Conservation (phyloP, 176 grass and related monocot genomes). For the Microstegium vimineum region DNA sequence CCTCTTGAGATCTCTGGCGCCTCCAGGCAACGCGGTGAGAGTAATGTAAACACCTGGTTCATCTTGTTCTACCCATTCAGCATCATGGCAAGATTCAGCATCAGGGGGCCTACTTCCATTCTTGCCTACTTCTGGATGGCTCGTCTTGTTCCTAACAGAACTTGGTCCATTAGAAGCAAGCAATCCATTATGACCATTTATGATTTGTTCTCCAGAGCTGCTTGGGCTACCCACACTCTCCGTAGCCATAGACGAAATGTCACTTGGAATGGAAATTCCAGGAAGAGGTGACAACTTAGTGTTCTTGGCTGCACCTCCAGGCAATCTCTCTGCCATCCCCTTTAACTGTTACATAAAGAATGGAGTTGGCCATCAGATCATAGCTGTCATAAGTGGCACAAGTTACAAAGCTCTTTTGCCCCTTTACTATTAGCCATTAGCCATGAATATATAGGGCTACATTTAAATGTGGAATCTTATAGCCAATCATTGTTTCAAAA, state of each 20-base stretch:
- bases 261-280: constrained; percentile 43
- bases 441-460: neutral
- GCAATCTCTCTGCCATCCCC: constrained; percentile 88
- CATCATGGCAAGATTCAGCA: constrained; percentile 47
- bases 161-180: constrained; percentile 51
- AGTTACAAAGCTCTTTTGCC: neutral
- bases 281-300: constrained; percentile 57
- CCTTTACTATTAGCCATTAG: neutral
- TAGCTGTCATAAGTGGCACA: neutral
- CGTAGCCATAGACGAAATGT: constrained; percentile 32
- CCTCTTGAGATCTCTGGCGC: constrained; percentile 83
- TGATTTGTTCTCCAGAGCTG: constrained; percentile 45
- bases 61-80: constrained; percentile 97
- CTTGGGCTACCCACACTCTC: constrained; percentile 51
- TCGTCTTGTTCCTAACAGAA: constrained; percentile 49
- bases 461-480: neutral
- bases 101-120: constrained; percentile 61
- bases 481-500: neutral
- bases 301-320: constrained; percentile 53
- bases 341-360: constrained; percentile 59
- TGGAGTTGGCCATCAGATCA: neutral
- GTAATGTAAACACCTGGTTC: constrained; percentile 95
- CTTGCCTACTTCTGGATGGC: constrained; percentile 46
- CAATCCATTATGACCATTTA: constrained; percentile 50
- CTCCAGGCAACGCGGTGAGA: constrained; percentile 75